A percentile compares a stretch with the other conserved stretches of the same genome.
These are phyloP conservation scores for Macrophomina tecta DNA, from an alignment of 2,329 filamentous ascomycete species.

Conservation along the genomic window DNA sequence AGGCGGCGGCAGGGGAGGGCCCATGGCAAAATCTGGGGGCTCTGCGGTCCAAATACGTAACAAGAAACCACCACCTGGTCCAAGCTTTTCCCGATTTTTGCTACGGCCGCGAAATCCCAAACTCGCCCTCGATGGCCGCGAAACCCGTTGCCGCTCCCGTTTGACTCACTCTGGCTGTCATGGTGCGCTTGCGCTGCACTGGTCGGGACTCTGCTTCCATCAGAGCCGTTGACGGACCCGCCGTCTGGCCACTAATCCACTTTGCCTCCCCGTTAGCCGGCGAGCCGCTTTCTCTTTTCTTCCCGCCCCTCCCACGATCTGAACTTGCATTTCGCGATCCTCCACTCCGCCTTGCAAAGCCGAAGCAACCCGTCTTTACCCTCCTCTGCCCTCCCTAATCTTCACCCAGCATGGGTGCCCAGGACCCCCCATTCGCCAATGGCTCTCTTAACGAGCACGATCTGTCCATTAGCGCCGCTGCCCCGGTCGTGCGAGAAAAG, in stretches of 20 bases:
- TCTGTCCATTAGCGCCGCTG: constrained; percentile 20
- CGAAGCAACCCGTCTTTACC: constrained; percentile 13
- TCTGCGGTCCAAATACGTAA: constrained; percentile 26
- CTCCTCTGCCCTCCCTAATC: constrained; percentile 8
- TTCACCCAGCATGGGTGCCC: constrained; percentile 23
- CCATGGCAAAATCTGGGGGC: constrained; percentile 8
- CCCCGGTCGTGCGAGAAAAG: constrained; percentile 20
- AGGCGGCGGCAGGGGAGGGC: not conserved
- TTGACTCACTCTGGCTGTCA: not conserved
- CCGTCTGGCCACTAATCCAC: constrained; percentile 11
- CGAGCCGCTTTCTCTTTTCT: constrained; percentile 2
- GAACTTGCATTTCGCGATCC: constrained; percentile 20
- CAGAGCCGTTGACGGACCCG: constrained; percentile 15
- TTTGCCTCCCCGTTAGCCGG: constrained; percentile 11
- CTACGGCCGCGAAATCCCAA: not conserved
- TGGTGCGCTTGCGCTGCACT: not conserved
- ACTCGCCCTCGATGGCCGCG: constrained; percentile 3
- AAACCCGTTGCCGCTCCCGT: not conserved
- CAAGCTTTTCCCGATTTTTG: constrained; percentile 22
- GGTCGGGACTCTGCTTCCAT: not conserved
- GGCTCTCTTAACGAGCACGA: not conserved
- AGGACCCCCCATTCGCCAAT: constrained; percentile 14
- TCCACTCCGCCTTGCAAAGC: constrained; percentile 14
- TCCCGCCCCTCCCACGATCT: constrained; percentile 26
- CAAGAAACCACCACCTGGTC: constrained; percentile 26